Evolutionary conservation across 2,329 filamentous ascomycete genomes (phyloP).

Genomic region (Aspergillus oerlinghausenensis): DNA sequence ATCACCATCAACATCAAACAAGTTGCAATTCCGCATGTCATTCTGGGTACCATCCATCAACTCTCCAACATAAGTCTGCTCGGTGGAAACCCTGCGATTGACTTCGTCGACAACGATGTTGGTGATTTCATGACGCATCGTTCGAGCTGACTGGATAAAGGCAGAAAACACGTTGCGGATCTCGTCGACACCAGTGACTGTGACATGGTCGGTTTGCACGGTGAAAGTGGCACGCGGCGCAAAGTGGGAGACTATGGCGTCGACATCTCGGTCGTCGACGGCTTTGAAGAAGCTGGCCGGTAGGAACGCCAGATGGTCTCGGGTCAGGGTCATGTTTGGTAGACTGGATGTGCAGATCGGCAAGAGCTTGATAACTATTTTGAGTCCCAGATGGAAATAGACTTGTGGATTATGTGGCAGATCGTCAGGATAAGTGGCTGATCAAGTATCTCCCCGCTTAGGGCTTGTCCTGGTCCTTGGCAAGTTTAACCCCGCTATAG

Average conservation of each 20-base stretch:
- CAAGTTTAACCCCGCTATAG: too few relatives aligned
- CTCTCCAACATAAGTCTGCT: constrained; percentile 2
- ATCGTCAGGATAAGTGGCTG: too few relatives aligned
- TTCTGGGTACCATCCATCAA: not conserved
- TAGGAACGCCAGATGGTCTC: not conserved
- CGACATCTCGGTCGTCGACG: not conserved
- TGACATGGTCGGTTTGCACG: constrained; percentile 1
- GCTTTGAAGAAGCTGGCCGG: constrained; percentile 1
- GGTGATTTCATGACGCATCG: constrained; percentile 1
- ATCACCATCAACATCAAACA: constrained; percentile 3
- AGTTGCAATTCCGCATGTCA: constrained; percentile 7
- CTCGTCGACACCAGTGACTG: not conserved
- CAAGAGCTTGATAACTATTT: too few relatives aligned
- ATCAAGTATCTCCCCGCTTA: too few relatives aligned
- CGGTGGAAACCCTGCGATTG: constrained; percentile 1
- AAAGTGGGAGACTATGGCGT: not conserved
- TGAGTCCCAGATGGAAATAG: too few relatives aligned
- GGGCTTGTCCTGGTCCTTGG: too few relatives aligned
- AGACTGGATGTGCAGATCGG: too few relatives aligned
- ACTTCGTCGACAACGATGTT: constrained; percentile 5
- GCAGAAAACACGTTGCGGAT: not conserved
- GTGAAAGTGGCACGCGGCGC: constrained; percentile 5
- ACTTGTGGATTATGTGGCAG: too few relatives aligned
- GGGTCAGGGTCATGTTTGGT: not conserved
- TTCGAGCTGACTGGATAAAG: not conserved